Base-by-base conservation (phyloP, 2,329 filamentous ascomycete species). In the Aspergillus pseudoviridinutans region DNA sequence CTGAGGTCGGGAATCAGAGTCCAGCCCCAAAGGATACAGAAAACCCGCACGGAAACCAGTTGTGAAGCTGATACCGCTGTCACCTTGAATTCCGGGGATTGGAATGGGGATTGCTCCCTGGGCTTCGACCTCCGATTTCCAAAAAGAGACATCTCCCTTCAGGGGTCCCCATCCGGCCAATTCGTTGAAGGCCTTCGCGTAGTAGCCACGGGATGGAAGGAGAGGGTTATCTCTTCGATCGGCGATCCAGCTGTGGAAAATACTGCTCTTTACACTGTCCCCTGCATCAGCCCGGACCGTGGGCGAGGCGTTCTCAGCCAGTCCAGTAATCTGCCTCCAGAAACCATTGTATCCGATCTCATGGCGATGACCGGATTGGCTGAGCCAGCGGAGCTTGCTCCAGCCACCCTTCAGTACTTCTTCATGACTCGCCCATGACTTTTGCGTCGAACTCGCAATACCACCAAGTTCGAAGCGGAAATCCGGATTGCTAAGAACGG, bases 341-440 rank as follows among this genome's bases (percentile, higher is more conserved):
- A 88, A 80, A 25, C 87, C 87, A 12, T 87, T 88, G 76, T 96
- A 96, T 50, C 87, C 87, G 35, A 97, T 67, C 61, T 93, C 88
- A 71, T 96, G 91, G 57, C 82, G 82, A 64, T 90, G 86, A 49
- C 87, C 86, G 51, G 80, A 77, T 8, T 78, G 69, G 50, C 84
- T 86, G 41, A 87, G 75, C 89, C 90, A 97, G 42, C 87, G 85
- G 44, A 96, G 80, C 63, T 90, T 92, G 12, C 89, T 79, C 66
- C 85, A 87, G 22, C 84, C 91, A 17, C 92, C 92, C 68, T 88
- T 90, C 22, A 95, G 78, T 3, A 88, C 86, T 76, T 99, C 93
- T 67, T 97, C 93, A 70, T 99, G 93, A 62, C 90, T 94, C 24
- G 94, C 92, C 90, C 91, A 97, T 12, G 87, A 84, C 76, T 97